phyloP scores from a whole-genome alignment of 2,329 filamentous ascomycete genomes.

The Rhytidhysteron rufulum region DNA sequence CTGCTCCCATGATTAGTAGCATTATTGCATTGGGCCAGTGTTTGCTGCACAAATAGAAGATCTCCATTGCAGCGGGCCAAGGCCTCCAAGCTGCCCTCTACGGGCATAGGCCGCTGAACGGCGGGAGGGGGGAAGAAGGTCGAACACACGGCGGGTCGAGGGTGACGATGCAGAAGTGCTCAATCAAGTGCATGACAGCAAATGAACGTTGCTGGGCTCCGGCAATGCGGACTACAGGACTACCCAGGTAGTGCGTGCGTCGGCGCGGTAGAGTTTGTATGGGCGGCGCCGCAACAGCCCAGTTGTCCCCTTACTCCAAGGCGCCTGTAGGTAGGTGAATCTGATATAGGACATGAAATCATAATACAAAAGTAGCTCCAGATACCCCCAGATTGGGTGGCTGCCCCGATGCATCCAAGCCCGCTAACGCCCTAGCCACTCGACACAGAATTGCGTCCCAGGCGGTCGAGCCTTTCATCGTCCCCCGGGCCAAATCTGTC shows the following conservation, averaged over 20 bases:
- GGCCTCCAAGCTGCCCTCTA: not conserved
- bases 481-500: not conserved
- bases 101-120: not conserved
- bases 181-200: not conserved
- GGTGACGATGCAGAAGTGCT: not conserved
- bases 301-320: constrained; percentile 3
- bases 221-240: not conserved
- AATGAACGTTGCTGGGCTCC: not conserved
- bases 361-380: constrained; percentile 6
- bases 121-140: constrained; percentile 1
- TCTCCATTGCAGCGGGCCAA: constrained; percentile 29
- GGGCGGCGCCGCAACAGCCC: not conserved
- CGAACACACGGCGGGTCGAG: not conserved
- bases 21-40: too few relatives aligned
- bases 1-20: too few relatives aligned
- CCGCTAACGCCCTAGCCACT: not conserved
- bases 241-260: not conserved
- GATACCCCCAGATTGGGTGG: constrained; percentile 22
- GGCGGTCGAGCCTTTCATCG: not conserved
- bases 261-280: not conserved
- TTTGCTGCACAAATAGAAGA: constrained; percentile 20
- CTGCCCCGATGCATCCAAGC: constrained; percentile 27
- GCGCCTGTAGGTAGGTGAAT: not conserved
- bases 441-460: not conserved
- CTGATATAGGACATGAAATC: constrained; percentile 25